A percentile compares a stretch with the other conserved stretches of the same genome.
These are phyloP conservation scores for Russula foetens DNA, from an alignment of 768 basidiomycete genomes.

Conservation along the genomic window DNA sequence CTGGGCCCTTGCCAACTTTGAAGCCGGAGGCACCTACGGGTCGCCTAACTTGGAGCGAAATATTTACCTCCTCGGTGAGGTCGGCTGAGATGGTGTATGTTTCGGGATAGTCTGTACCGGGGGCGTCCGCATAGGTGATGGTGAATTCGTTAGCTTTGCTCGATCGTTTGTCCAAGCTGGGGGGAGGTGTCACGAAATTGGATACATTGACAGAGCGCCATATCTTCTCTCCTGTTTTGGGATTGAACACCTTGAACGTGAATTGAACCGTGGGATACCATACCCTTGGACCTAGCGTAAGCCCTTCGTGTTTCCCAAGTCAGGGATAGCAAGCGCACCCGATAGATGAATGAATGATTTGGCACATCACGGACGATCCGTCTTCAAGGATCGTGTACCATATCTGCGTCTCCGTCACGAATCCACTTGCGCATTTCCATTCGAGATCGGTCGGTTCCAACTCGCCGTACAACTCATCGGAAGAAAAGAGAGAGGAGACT, in stretches of 20 bases:
- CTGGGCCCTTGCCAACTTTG: conserved; percentile 83
- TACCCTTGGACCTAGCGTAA: conserved; percentile 41
- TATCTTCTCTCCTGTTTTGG: conserved; percentile 56
- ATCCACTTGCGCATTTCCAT: conserved; percentile 77
- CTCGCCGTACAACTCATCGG: conserved; percentile 61
- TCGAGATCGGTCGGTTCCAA: conserved; percentile 69
- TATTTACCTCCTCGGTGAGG: conserved; percentile 68
- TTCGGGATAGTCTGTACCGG: conserved; percentile 59
- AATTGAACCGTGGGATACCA: conserved; percentile 96
- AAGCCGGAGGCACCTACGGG: conserved; percentile 72
- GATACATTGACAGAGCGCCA: conserved; percentile 88
- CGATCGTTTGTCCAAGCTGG: conserved; percentile 77
- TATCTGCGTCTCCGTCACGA: conserved; percentile 83
- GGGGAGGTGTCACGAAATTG: conserved; percentile 71
- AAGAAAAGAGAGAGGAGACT: conserved; percentile 52
- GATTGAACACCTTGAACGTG: conserved; percentile 81
- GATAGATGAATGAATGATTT: conserved; percentile 81
- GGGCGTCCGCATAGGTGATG: conserved; percentile 54
- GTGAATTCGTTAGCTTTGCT: conserved; percentile 81
- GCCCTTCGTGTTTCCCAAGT: conserved; percentile 9
- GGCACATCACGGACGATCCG: conserved; percentile 71
- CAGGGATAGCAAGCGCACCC: conserved; percentile 49
- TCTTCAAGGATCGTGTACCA: conserved; percentile 82
- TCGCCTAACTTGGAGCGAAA: conserved; percentile 66
- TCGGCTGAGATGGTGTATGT: conserved; percentile 74